A percentile compares a stretch with the other conserved stretches of the same genome.
phyloP scores from a whole-genome alignment of 345 rosid genomes.

The Gossypium mustelinum region DNA sequence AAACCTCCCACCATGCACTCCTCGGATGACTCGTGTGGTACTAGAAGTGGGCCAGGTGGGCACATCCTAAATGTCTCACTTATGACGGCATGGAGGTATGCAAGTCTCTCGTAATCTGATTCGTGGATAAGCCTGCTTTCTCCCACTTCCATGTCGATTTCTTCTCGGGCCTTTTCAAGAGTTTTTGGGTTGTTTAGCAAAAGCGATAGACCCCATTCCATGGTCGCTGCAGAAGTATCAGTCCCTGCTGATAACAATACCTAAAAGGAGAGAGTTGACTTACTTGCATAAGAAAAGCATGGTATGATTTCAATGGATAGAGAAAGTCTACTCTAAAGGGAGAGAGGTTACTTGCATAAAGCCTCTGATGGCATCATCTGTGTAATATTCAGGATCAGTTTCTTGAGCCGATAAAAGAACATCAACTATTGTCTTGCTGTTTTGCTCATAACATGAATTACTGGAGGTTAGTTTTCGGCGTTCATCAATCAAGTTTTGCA shows the following conservation, averaged over 20 bases:
- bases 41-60: constrained; percentile 27
- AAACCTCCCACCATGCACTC: constrained; percentile 36
- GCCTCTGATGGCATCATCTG: constrained; percentile 36
- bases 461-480: constrained; percentile 12
- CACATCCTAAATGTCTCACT: constrained; percentile 47
- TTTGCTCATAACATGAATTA: neutral
- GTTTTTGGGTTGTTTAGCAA: constrained; percentile 41
- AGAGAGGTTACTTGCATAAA: constrained; percentile 27
- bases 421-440: constrained; percentile 36
- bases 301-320: neutral
- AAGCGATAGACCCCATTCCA: constrained; percentile 57
- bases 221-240: constrained; percentile 42
- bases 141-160: constrained; percentile 42
- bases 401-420: constrained; percentile 43
- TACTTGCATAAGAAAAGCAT: neutral
- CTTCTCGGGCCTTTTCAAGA: constrained; percentile 39
- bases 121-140: constrained; percentile 33
- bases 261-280: constrained; percentile 16
- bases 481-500: constrained; percentile 40
- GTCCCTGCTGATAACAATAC: constrained; percentile 46
- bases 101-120: constrained; percentile 37
- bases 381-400: constrained; percentile 42
- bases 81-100: constrained; percentile 46
- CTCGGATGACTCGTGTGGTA: constrained; percentile 37
- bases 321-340: too few species aligned